Conservation (phyloP, 768 basidiomycete genomes). For the Clitopilus hobsonii region DNA sequence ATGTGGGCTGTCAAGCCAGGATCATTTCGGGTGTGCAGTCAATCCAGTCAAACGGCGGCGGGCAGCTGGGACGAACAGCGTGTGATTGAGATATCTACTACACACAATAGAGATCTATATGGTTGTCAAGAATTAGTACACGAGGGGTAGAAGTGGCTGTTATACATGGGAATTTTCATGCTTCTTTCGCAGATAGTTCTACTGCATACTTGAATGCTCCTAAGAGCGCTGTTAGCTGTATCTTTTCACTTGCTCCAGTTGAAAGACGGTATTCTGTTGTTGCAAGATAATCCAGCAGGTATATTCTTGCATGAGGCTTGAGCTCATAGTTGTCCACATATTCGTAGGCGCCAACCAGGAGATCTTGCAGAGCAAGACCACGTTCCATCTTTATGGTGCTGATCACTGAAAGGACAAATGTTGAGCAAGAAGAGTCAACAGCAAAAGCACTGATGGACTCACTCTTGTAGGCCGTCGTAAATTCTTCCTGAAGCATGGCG, state of each 20-base stretch:
- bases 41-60: conserved; percentile 32
- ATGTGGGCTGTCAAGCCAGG: conserved; percentile 31
- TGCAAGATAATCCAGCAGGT: conserved; percentile 90
- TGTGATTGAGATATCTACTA: background rate
- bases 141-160: conserved; percentile 1
- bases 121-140: too few relatives aligned
- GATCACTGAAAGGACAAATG: conserved; percentile 57
- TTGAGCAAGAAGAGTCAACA: background rate
- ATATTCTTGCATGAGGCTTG: conserved; percentile 81
- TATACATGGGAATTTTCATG: conserved; percentile 9
- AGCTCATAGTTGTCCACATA: conserved; percentile 84
- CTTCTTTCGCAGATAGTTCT: conserved; percentile 55
- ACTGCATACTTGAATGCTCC: conserved; percentile 93
- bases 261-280: conserved; percentile 93
- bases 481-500: conserved; percentile 95
- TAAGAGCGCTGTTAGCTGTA: conserved; percentile 87
- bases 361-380: conserved; percentile 91
- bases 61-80: conserved; percentile 8
- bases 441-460: conserved; percentile 15
- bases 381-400: conserved; percentile 83
- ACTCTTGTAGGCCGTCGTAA: conserved; percentile 88
- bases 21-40: conserved; percentile 40
- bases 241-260: conserved; percentile 89
- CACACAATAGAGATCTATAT: too few relatives aligned
- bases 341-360: conserved; percentile 89